phyloP scores from a whole-genome alignment of 139 green algal genomes.

The Tetradesmus obliquus region DNA sequence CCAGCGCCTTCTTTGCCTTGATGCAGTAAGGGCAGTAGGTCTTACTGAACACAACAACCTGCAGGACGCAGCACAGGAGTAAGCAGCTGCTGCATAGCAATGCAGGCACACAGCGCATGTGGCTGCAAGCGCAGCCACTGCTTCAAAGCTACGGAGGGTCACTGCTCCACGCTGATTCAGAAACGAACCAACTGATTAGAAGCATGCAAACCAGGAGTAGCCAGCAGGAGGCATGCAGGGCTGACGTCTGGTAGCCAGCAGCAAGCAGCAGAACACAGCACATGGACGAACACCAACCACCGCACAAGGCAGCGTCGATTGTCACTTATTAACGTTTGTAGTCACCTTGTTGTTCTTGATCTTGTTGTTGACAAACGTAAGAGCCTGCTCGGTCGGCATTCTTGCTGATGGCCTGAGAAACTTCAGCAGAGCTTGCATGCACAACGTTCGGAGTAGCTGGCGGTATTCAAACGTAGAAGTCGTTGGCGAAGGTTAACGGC shows the following conservation, averaged over 20 bases:
- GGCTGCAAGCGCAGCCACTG: background rate
- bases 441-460: background rate
- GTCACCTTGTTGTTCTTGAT: constrained; percentile 35
- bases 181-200: background rate
- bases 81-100: background rate
- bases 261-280: background rate
- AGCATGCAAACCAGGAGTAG: background rate
- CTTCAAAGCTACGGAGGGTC: background rate
- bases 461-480: background rate
- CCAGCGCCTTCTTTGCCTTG: constrained; percentile 69
- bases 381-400: constrained; percentile 4
- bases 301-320: background rate
- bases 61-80: background rate
- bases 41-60: constrained; percentile 43
- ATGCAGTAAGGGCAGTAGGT: constrained; percentile 66
- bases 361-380: constrained; percentile 25
- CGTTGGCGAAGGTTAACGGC: too few relatives aligned
- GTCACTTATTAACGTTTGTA: background rate
- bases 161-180: background rate
- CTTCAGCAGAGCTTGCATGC: constrained; percentile 26
- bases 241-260: background rate
- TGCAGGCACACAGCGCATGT: background rate
- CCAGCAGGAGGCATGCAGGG: background rate
- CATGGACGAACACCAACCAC: background rate
- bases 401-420: constrained; percentile 11